Evolutionary conservation across 2,329 filamentous ascomycete species (phyloP), one percentile per base, ranked within the genome.

Genomic region (Lomentospora prolificans): DNA sequence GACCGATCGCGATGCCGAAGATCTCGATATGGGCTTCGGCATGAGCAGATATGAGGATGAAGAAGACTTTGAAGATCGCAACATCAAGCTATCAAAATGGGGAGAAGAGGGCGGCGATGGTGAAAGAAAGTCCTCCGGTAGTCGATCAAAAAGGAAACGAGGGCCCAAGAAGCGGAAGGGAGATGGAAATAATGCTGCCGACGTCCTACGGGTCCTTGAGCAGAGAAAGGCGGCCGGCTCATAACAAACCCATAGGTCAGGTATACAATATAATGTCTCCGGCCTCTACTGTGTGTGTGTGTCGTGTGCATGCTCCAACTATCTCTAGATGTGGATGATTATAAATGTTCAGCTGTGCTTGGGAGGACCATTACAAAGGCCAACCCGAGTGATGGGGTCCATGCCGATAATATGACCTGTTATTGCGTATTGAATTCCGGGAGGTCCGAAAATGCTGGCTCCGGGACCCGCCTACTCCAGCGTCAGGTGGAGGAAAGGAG

Each of bases 11-110:
- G 92, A 97, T 66, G 83, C 90, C 51, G 85, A 92, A 57, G 92
- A 99, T 70, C 80, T 99, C 72, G 94, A 99, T 65, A 82, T 97
- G 76, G 92, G 91, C 58, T 97, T 99, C 65, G 94, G 94, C 31
- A 89, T 85, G 19, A 94, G 87, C 65, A 80, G 92, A 27, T 86
- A 89, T 64, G 90, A 89, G 55, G 94, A 96, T 64, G 90, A 91
- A 52, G 91, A 91, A 58, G 91, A 95, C 60, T 80, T 86, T 60
- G 88, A 90, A 41, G 77, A 79, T 22, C 76, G 74, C 46, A 83
- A 79, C 61, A 72, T 89, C 60, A 89, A 87, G 71, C 69, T 91
- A 55, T 83, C 81, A 39, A 73, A 82, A 63, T 89, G 88, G 76
- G 80, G 75, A 22, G 75, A 73, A 17, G 79, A 72, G 2, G 78